Base-by-base conservation (phyloP, 2,329 filamentous ascomycete species). In the Ramichloridium luteum region DNA sequence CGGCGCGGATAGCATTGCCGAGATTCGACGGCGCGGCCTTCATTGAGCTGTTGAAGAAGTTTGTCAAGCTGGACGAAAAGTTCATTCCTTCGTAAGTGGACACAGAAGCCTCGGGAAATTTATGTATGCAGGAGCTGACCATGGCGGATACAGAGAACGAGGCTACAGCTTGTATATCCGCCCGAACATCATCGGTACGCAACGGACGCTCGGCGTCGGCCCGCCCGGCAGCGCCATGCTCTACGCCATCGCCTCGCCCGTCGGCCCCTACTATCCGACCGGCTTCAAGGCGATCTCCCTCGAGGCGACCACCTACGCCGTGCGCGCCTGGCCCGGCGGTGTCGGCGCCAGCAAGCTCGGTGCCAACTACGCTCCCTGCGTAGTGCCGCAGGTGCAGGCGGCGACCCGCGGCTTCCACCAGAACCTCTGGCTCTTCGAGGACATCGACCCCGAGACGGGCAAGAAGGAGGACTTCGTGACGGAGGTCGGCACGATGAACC, bases 361-460 rank as follows among this genome's bases (percentile, higher is more conserved):
- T 40, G 90, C 88, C 52, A 98, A 98, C 72, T 98, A 98, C 58
- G 90, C 90, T n/a, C 90, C 90, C 4, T 96, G 90, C 65, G 88
- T 98, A 50, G 67, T 96, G n/a, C 90, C 90, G 12, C 90, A 98
- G 63, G 73, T 90, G 50, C 74, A 93, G 61, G 90, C 90, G 25
- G 84, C 85, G 27, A 80, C 77, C 58, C 75, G 85, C 35, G 90
- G 90, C 13, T 93, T 86, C 70, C 88, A 96, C 63, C 90, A 98
- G 67, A 98, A 96, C 61, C 70, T 98, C 32, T 98, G 90, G 90
- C 66, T 98, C 17, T 98, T 96, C 54, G 86, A 86, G 26, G 78
- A 92, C 53, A 29, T 47, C 4, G 51, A 51, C 30, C 41, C 44
- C 5, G 43, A 41, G 27, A 49, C 46, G 4, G 54, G 54, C 8